Conservation (phyloP, 345 rosid species). For the Salix caprea region DNA sequence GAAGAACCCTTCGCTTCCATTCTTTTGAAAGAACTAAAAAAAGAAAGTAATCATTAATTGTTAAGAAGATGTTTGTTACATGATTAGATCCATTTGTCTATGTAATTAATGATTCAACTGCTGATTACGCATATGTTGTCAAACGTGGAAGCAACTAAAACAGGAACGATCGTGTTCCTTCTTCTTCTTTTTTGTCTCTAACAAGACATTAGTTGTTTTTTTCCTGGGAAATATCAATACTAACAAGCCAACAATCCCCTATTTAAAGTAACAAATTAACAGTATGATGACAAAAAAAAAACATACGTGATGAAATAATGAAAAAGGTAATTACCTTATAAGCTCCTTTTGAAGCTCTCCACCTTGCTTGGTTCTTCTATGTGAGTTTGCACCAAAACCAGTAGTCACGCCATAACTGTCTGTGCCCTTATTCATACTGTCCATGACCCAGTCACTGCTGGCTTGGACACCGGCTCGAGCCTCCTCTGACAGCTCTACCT, state of each 20-base stretch:
- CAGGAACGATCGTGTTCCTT: neutral
- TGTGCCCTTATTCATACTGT: conserved; percentile 21
- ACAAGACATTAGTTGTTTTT: neutral
- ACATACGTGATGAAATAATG: neutral
- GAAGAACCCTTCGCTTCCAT: neutral
- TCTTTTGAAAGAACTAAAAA: neutral
- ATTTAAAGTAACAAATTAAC: neutral
- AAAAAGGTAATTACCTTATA: conserved; percentile 15
- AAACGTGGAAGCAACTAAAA: neutral
- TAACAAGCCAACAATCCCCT: neutral
- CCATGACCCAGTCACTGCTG: conserved; percentile 30
- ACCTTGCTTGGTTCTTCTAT: conserved; percentile 25
- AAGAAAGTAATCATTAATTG: neutral
- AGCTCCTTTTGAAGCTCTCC: conserved; percentile 28
- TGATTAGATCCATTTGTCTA: neutral
- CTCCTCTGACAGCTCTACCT: conserved; percentile 20
- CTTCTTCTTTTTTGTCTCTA: neutral
- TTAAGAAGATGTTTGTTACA: neutral
- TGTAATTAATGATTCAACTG: neutral
- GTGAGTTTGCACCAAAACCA: conserved; percentile 29
- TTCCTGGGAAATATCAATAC: neutral
- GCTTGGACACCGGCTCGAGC: conserved; percentile 17
- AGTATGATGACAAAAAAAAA: neutral
- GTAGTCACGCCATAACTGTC: conserved; percentile 32
- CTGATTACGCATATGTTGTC: neutral